Evolutionary conservation across 2,329 filamentous ascomycete genomes (phyloP).

Genomic region (Pestalotiopsis sp.): DNA sequence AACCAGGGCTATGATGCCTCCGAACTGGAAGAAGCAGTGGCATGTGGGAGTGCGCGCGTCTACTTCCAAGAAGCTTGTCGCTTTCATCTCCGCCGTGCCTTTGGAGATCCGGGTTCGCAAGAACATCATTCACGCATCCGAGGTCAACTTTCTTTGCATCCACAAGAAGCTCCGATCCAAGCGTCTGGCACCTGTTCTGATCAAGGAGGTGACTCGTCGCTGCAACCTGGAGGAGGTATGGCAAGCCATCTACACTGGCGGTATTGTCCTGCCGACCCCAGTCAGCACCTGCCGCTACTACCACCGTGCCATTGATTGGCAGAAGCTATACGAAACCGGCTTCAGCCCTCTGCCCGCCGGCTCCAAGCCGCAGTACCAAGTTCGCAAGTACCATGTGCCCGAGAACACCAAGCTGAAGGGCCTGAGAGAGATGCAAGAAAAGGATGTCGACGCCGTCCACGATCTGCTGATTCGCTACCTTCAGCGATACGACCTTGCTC

Average conservation of each 20-base stretch:
- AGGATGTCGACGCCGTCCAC: slow-evolving; percentile 77
- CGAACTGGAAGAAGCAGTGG: slow-evolving; percentile 93
- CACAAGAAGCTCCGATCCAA: slow-evolving; percentile 98
- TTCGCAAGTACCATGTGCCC: slow-evolving; percentile 84
- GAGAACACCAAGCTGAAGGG: slow-evolving; percentile 73
- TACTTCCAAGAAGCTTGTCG: slow-evolving; percentile 84
- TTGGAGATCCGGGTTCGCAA: slow-evolving; percentile 80
- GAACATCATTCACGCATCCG: slow-evolving; percentile 75
- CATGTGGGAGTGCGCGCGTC: slow-evolving; percentile 90
- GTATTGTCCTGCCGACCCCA: slow-evolving; percentile 87
- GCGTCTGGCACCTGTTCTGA: slow-evolving; percentile 88
- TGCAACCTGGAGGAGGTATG: slow-evolving; percentile 87
- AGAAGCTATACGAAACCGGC: slow-evolving; percentile 91
- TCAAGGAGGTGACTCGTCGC: slow-evolving; percentile 94
- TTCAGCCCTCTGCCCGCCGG: slow-evolving; percentile 86
- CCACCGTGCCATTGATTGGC: slow-evolving; percentile 92
- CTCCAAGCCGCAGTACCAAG: slow-evolving; percentile 84
- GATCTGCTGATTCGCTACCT: slow-evolving; percentile 78
- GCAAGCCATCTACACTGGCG: slow-evolving; percentile 92
- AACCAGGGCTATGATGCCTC: slow-evolving; percentile 84
- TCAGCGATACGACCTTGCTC: slow-evolving; percentile 79
- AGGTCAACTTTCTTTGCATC: slow-evolving; percentile 98
- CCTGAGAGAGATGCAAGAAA: slow-evolving; percentile 76
- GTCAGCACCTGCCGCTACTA: slow-evolving; percentile 94
- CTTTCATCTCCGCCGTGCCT: slow-evolving; percentile 89